Evolutionary conservation across 1,139 yeast species (phyloP), one percentile per base, ranked within the genome.

Genomic region (Kurtzmaniella quercitrusa): DNA sequence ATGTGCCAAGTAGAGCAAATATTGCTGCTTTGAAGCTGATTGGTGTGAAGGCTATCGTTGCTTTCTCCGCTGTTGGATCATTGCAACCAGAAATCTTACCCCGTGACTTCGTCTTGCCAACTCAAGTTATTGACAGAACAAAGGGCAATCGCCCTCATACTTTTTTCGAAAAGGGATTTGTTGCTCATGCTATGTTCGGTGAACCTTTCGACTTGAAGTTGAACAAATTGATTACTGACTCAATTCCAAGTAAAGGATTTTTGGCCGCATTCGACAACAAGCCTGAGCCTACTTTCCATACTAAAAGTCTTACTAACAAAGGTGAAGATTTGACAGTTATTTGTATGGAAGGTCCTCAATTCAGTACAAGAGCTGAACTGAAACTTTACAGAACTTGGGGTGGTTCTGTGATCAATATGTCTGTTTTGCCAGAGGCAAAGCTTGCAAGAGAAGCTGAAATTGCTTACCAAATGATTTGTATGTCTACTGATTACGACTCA

Each of bases 331-430:
- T 87, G 48, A 85, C 95, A 2, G 80, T 94, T 38, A 76, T 94
- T 48, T 93, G 98, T 67, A 93, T 93, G 98, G 99, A 93, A 66
- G 99, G 99, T 34, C 99, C 99, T 2, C 96, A 94, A 45, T 93
- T 93, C 66, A 84, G 95, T 39, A 93, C 98, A 14, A 78, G 98
- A 50, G 98, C 98, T n/a, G 99, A 93, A 68, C 88, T 96, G 16
- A 79, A 77, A 61, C 66, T 93, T 63, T 94, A 93, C 70, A 78
- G 89, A 58, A 67, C 84, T 34, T 86, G 95, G 84, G 96, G 96
- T 45, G 98, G 97, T 9, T 79, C 88, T 33, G 95, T 93, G 42
- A 93, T 94, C 63, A 93, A 93, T 69, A 93, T 93, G 98, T 84
- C 95, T 42, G 94, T 88, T 44, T 67, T 93, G 45, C 99, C 99